Evolutionary conservation across 495 filamentous ascomycete genomes (phyloP), one percentile per base, ranked within the genome.

Genomic region (Sphaerosporella brunnea): DNA sequence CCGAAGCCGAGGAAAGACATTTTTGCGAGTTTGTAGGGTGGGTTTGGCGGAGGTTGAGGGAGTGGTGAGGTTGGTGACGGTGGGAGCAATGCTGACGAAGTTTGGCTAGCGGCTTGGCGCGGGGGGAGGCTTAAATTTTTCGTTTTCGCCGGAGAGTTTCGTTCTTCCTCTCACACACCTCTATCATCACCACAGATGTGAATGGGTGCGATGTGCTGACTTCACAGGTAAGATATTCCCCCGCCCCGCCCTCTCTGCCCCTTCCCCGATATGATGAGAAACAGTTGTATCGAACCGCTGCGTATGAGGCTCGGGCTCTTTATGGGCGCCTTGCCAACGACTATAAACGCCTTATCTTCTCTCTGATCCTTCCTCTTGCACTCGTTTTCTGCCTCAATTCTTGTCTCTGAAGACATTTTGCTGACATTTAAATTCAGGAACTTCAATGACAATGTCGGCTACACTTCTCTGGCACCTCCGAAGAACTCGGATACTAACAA

Each of bases 1-100:
- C 85, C 84, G 66, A 95, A 80, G 50, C 74, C 74, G 58, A 97
- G 80, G 72, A 94, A 92, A 53, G 86, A 95, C 88, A 96, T 90
- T 64, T 48, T 23, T 34, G 13, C 36, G 18, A n/a, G 43, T 48
- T 48, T 53, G 23, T 49, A 36, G 18, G 26, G 30, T 50, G n/a
- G 20, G 30, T 21, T 23, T 49, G 34, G 23, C 10, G 24, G 25
- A 23, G 23, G 43, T 41, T 38, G 30, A 32, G 43, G 39, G 39
- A 36, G 32, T 25, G 53, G 50, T 51, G 44, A 35, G 43, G 53
- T 44, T 23, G 49, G 43, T 40, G 54, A 30, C 23, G 35, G 51
- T 25, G 20, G 48, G 38, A 38, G 45, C 36, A 28, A 37, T 21
- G 41, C 49, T 54, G 51, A 50, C 41, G 53, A 11, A 21, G 20